Base-by-base conservation (phyloP, 2,329 filamentous ascomycete genomes). In the Juglanconis juglandina region DNA sequence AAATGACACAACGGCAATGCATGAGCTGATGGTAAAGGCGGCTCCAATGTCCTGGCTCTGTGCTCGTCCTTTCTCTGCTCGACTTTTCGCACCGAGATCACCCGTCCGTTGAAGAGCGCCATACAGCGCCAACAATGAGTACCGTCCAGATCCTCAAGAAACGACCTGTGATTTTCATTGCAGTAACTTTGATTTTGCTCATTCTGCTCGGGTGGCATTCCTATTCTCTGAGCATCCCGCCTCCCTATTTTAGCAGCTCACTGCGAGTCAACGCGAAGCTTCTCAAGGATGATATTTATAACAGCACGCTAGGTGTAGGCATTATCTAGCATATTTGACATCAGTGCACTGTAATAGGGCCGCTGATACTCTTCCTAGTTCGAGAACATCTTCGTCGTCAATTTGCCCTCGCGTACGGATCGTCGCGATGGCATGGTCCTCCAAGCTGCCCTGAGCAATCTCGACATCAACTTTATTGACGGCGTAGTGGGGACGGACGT, bases 351-450 rank as follows among this genome's bases (percentile, higher is more conserved):
- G 13, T 39, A 10, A 30, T 9, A 49, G 32, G 7, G 32, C 37
- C 44, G 11, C 34, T 56, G 44, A 56, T 11, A 48, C n/a, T 32
- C 32, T 3, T 35, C 32, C 13, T 32, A 83, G 81, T 85, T 85
- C 63, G 72, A 80, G 39, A 75, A 80, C 56, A 79, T 85, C 14
- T 76, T 83, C 62, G 79, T 81, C 30, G 75, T 85, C 50, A 81
- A 79, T 52, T 73, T 84, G 5, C 77, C 79, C 1, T 73, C 73
- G 11, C 71, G 82, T 4, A 79, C 76, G 17, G 82, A 85, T 63
- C 76, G 80, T 4, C 76, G 79, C 46, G 80, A 85, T 70, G 73
- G 76, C 1, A 76, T 84, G 68, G 71, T 73, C 1, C 70, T 82
- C 5, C 77, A 77, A 3, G 78, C 79, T 2, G 74, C 76, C 1